Conservation (phyloP, 2,329 filamentous ascomycete genomes). For the Pseudogymnoascus sp. region DNA sequence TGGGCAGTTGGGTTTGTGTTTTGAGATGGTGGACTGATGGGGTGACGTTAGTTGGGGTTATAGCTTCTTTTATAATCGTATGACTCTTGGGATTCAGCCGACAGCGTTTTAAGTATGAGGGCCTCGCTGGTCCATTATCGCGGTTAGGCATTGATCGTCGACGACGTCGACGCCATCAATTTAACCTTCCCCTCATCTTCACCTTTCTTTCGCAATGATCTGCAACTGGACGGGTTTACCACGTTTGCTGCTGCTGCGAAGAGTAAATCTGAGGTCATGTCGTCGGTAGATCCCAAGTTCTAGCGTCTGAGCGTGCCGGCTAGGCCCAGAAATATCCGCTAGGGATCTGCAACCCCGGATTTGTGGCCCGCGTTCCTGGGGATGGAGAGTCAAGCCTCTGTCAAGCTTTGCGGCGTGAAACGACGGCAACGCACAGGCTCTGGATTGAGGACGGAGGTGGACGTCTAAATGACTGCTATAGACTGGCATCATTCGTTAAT, state of each 20-base stretch:
- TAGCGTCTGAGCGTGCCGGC: background rate
- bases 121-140: background rate
- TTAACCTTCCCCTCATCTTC: background rate
- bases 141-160: background rate
- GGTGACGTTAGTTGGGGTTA: background rate
- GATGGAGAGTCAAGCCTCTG: background rate
- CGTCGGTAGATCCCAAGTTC: background rate
- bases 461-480: background rate
- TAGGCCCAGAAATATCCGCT: background rate
- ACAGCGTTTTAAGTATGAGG: constrained; percentile 4
- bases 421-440: background rate
- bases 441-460: background rate
- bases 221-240: background rate
- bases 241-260: background rate
- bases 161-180: background rate
- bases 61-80: background rate
- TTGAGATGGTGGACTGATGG: background rate
- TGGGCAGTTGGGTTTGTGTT: background rate
- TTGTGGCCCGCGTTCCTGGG: background rate
- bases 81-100: background rate
- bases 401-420: background rate
- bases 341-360: constrained; percentile 3
- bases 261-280: background rate
- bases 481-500: background rate
- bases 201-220: constrained; percentile 1